These are phyloP conservation scores for Telopea speciosissima DNA, from an alignment of 177 flowering plant genomes.

Conservation along the genomic window DNA sequence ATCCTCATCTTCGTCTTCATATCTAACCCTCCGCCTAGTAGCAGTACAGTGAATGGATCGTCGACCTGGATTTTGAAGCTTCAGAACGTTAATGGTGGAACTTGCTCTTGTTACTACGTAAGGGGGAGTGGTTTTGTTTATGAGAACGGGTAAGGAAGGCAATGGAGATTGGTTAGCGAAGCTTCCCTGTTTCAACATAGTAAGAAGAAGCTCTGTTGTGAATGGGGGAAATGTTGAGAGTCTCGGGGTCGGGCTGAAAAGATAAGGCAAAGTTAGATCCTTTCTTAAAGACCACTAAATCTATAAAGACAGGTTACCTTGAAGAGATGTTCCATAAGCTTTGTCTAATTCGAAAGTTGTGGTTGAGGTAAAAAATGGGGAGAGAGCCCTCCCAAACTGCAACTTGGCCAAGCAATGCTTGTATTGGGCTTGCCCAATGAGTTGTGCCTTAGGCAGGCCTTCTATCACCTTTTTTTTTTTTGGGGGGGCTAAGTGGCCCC, in stretches of 20 bases:
- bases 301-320: neutral
- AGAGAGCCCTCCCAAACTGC: no score
- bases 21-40: slow-evolving; percentile 43
- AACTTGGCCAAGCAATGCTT: no score
- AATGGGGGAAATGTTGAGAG: neutral
- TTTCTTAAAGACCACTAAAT: neutral
- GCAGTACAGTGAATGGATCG: neutral
- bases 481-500: no score
- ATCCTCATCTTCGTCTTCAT: slow-evolving; percentile 30
- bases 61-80: neutral
- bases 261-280: neutral
- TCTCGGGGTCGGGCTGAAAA: neutral
- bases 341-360: no score
- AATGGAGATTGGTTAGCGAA: neutral
- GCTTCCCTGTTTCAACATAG: slow-evolving; percentile 2
- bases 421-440: no score
- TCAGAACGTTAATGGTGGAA: neutral
- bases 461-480: no score
- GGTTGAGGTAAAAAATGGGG: no score
- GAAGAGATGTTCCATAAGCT: no score
- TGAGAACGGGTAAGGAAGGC: neutral
- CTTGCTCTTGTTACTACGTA: neutral
- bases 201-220: neutral
- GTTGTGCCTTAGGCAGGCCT: no score
- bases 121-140: neutral